Evolutionary conservation across 768 basidiomycete genomes (phyloP), one percentile per base, ranked within the genome.

Genomic region (Kwoniella botswanensis): DNA sequence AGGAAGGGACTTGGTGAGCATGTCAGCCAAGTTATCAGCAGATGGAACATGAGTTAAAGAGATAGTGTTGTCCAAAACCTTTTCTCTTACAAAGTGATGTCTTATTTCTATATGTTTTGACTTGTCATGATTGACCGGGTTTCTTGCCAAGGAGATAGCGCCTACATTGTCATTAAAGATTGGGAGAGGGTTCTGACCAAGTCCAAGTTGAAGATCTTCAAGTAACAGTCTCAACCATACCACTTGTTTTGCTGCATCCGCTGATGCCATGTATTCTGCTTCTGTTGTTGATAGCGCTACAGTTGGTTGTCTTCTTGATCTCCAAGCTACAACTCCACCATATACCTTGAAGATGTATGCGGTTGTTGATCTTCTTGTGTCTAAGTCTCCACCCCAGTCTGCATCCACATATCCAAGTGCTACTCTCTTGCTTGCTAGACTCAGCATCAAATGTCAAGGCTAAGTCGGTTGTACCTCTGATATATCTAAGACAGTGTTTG

Each of bases 261-360:
- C 65, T 22, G 54, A 66, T 5, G 86, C 85, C 56, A 86, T 85
- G 73, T 87, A 86, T 73, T 88, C 86, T 1, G 86, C 85, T 73
- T 87, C 85, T 9, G 76, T 84, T 1, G 83, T 85, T 1, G 84
- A 86, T 4, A 84, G 75, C 1, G 85, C 80, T 0, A 85, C 75
- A 29, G 84, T 76, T 1, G 76, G 71, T 63, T 86, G 86, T 56
- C 81, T 77, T 73, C 84, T 84, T 2, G 84, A 79, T 12, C 65
- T 70, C 83, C 85, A 87, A 1, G 83, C 78, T 6, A 86, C 77
- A 0, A 82, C 65, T 1, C 77, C 79, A 1, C 81, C 81, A 41
- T 81, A 82, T 4, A 85, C 54, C 67, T 81, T 81, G 60, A 84
- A 84, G 10, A 78, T 75, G 68, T 85, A 86, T 26, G 85, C 84